A percentile compares a stretch with the other conserved stretches of the same genome.
These are phyloP conservation scores for Cetradonia linearis DNA, from an alignment of 495 filamentous ascomycete species.

Conservation along the genomic window DNA sequence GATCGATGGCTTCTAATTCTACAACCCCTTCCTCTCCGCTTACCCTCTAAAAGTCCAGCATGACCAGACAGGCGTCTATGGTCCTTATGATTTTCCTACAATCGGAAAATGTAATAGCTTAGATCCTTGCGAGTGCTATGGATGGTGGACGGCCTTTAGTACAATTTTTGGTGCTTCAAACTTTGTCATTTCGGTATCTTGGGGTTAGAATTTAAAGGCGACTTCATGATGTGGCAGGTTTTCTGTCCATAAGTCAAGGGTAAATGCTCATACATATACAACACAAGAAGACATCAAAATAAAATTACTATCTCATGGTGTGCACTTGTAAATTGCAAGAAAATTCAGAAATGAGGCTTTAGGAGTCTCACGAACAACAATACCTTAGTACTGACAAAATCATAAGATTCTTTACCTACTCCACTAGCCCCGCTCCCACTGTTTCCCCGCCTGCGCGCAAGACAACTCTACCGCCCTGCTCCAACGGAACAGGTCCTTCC, in stretches of 20 bases:
- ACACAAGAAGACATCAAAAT: background rate
- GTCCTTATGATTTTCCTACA: background rate
- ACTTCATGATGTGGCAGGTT: background rate
- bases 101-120: too few species aligned
- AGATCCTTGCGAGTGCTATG: background rate
- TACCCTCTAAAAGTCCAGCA: background rate
- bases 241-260: background rate
- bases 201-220: background rate
- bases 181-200: background rate
- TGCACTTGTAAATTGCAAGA: too few species aligned
- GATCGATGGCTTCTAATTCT: background rate
- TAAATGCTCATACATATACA: background rate
- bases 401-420: too few species aligned
- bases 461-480: slow-evolving; percentile 68
- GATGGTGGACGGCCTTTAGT: background rate
- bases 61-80: too few species aligned
- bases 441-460: slow-evolving; percentile 70
- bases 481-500: slow-evolving; percentile 65
- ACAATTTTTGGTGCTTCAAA: background rate
- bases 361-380: too few species aligned
- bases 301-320: too few species aligned
- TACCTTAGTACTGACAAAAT: too few species aligned
- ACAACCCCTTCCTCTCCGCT: background rate
- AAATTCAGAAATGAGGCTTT: too few species aligned
- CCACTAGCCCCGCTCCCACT: slow-evolving; percentile 75